Conservation (phyloP, 148 eudicot species). For the Pharnaceum exiguum region DNA sequence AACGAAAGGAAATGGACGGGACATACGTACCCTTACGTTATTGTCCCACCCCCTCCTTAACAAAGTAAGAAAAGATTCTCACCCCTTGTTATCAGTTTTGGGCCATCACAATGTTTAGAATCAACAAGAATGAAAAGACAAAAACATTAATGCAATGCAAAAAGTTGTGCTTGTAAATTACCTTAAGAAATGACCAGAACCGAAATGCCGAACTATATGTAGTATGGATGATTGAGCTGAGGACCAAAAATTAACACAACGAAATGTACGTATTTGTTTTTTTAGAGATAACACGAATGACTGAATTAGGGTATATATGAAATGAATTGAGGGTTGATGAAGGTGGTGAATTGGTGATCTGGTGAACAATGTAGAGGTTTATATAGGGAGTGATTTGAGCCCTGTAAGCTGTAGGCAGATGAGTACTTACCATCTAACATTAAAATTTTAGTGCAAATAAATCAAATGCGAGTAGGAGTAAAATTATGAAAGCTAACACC, state of each 20-base stretch:
- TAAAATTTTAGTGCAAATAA: background rate
- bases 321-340: conserved; percentile 6
- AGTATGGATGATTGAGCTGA: background rate
- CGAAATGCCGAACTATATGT: background rate
- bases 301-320: background rate
- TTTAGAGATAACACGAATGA: background rate
- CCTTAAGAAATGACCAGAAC: background rate
- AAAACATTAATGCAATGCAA: background rate
- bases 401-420: background rate
- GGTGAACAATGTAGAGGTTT: background rate
- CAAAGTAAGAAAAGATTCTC: too few species aligned
- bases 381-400: conserved; percentile 11
- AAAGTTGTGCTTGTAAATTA: background rate
- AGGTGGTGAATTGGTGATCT: background rate
- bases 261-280: background rate
- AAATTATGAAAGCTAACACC: background rate
- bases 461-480: too few species aligned
- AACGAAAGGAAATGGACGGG: too few species aligned
- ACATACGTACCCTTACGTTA: too few species aligned
- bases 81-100: background rate
- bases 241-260: background rate
- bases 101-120: background rate
- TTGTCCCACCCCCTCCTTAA: too few species aligned
- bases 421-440: background rate
- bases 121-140: background rate